A percentile compares a stretch with the other conserved stretches of the same genome.
Evolutionary conservation across 2,329 filamentous ascomycete species (phyloP).

Genomic region (Arthrinium phaeospermum): DNA sequence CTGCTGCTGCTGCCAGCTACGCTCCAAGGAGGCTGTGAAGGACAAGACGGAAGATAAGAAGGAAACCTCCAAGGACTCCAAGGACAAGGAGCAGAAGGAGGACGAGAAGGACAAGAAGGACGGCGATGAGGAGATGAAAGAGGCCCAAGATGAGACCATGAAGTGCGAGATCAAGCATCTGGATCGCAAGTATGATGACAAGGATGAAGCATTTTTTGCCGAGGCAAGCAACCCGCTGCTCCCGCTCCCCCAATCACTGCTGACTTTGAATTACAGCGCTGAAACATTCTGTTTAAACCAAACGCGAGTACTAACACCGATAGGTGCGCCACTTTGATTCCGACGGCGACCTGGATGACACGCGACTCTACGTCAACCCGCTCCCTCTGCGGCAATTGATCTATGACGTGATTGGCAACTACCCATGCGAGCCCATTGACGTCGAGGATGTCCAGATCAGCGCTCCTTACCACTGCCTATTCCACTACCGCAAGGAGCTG

Average conservation of each 20-base stretch:
- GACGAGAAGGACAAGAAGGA: slow-evolving; percentile 10
- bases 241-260: not conserved
- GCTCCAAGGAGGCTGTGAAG: slow-evolving; percentile 1
- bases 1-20: slow-evolving; percentile 12
- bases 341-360: slow-evolving; percentile 29
- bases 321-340: slow-evolving; percentile 29
- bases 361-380: slow-evolving; percentile 37
- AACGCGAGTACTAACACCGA: too few relatives aligned
- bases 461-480: slow-evolving; percentile 35
- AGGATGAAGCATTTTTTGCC: slow-evolving; percentile 34
- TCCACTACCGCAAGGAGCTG: slow-evolving; percentile 35
- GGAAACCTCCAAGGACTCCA: not conserved
- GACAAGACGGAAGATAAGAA: not conserved
- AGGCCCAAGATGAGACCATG: slow-evolving; percentile 36
- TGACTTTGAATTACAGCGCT: slow-evolving; percentile 19
- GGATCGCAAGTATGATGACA: slow-evolving; percentile 34
- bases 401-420: slow-evolving; percentile 36
- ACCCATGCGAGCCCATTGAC: slow-evolving; percentile 29
- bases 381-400: slow-evolving; percentile 36
- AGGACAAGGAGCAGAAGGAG: slow-evolving; percentile 19
- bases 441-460: slow-evolving; percentile 33
- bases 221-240: slow-evolving; percentile 24
- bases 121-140: not conserved
- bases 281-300: too few relatives aligned
- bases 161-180: slow-evolving; percentile 38